Evolutionary conservation across 164 flowering plant species (phyloP), one percentile per base, ranked within the genome.

Genomic region (Tetrastigma voinierianum): DNA sequence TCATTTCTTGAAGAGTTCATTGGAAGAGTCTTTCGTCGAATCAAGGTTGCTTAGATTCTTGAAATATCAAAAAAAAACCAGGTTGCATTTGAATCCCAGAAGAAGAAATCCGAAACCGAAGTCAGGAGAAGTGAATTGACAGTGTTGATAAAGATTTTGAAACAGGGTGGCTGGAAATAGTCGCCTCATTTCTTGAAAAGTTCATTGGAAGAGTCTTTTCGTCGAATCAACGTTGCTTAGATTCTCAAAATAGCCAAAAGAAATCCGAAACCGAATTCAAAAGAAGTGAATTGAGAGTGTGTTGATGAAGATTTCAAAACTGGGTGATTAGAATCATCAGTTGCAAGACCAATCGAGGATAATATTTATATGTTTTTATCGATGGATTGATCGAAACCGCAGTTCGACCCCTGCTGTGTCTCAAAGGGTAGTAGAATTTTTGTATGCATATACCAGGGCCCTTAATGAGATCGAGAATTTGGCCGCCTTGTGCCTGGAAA

Each of bases 401-500:
- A 3, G 84, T 89, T 51, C 69, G n/a, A 73, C 56, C 87, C 89
- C 61, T 87, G 88, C 73, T 89, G 82, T 71, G 87, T 89, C 0
- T 77, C 82, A 2, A 89, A 72, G 70, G 83, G 82, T 11, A 80
- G 72, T 62, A 64, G 72, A 49, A 63, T 81, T 45, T n/a, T 65
- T 89, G 48, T 82, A 83, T 67, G 72, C 72, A 0, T 79, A 84
- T 61, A 83, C 75, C 60, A 69, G 70, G 85, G 81, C 49, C 74
- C n/a, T n/a, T n/a, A n/a, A 46, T 62, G 87, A 87, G 67, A 68
- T 84, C 13, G 94, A 91, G 53, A 78, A 67, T 12, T 65, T 86
- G 73, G 95, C 90, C 51, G 76, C 70, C 16, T 68, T 78, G 69
- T 85, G 89, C 69, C 74, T 89, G 75, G 90, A 91, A 62, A 85